Evolutionary conservation across 1,284 basidiomycete genomes (phyloP).

Genomic region (Melampsora americana): DNA sequence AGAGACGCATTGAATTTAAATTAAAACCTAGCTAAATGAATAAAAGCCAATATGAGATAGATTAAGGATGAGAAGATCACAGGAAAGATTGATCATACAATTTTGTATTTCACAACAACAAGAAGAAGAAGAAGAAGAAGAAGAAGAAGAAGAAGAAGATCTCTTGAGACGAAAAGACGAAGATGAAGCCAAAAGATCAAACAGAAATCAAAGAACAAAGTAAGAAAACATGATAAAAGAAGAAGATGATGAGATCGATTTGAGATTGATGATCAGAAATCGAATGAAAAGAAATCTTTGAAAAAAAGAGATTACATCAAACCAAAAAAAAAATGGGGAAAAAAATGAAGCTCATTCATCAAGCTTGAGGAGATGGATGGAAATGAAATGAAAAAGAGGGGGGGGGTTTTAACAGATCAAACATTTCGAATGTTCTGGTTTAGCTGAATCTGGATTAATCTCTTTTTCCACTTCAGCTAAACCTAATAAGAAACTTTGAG

Average conservation of each 20-base stretch:
- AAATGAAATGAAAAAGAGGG: no score
- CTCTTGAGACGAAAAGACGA: neutral
- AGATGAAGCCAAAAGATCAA: neutral
- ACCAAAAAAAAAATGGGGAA: neutral
- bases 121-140: no score
- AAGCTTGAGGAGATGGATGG: no score
- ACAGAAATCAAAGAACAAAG: neutral
- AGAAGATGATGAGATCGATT: neutral
- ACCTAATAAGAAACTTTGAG: conserved; percentile 25
- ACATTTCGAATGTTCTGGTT: conserved; percentile 6
- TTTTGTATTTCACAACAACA: no score
- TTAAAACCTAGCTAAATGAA: no score
- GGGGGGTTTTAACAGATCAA: neutral
- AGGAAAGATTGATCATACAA: no score
- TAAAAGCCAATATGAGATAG: no score
- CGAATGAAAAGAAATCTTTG: neutral
- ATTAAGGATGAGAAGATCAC: no score
- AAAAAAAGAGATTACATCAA: neutral
- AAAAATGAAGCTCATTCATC: neutral
- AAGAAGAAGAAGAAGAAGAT: no score
- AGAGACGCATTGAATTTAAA: no score
- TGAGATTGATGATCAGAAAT: neutral
- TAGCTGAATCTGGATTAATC: conserved; percentile 36
- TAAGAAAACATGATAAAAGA: neutral
- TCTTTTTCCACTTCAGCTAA: conserved; percentile 37